Percentiles rank a stretch among this genome's conserved stretches.
Evolutionary conservation across 192 early-diverging fungal species (phyloP).

Genomic region (Globomyces pollinis-pini): DNA sequence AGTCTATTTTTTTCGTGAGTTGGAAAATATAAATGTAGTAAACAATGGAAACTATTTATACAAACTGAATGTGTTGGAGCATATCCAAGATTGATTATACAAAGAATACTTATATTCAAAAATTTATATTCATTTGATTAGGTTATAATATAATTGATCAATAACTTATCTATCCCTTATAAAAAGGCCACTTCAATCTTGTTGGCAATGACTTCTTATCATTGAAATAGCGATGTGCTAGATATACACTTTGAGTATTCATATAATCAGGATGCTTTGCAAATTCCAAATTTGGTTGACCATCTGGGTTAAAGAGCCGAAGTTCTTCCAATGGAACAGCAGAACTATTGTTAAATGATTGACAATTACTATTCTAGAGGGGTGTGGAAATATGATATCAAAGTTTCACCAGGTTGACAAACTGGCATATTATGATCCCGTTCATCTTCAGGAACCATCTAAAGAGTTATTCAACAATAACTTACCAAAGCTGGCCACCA

Average conservation of each 20-base stretch:
- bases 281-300: slow-evolving; percentile 33
- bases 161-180: not conserved
- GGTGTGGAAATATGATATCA: slow-evolving; percentile 1
- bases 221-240: not conserved
- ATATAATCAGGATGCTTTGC: slow-evolving; percentile 16
- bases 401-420: slow-evolving; percentile 4
- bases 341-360: slow-evolving; percentile 8
- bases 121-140: not conserved
- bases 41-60: not conserved
- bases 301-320: slow-evolving; percentile 25
- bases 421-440: not conserved
- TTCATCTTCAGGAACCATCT: slow-evolving; percentile 13
- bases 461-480: too few relatives aligned
- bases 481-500: slow-evolving; percentile 44
- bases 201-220: not conserved
- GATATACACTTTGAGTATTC: not conserved
- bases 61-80: not conserved
- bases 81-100: not conserved
- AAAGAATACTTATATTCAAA: not conserved
- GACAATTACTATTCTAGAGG: not conserved
- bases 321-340: slow-evolving; percentile 16
- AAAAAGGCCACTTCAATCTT: not conserved
- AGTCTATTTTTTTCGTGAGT: not conserved
- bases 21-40: slow-evolving; percentile 1
- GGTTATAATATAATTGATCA: not conserved